Evolutionary conservation across 2,329 filamentous ascomycete species (phyloP).

Genomic region (Hansfordia pulvinata): DNA sequence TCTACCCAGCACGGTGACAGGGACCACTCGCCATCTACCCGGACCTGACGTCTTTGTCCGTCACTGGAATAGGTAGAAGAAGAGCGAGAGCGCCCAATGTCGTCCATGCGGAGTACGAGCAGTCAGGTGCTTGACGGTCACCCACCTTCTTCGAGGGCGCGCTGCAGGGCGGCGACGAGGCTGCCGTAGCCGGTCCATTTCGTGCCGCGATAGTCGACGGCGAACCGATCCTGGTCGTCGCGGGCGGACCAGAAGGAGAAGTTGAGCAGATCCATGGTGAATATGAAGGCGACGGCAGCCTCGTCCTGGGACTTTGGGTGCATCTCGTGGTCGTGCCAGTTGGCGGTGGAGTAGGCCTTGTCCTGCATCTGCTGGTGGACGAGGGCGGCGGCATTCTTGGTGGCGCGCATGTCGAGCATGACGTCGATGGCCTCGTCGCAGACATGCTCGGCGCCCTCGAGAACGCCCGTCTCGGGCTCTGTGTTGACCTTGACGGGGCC

Average conservation of each 20-base stretch:
- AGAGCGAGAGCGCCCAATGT: conserved; percentile 11
- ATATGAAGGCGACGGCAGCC: conserved; percentile 77
- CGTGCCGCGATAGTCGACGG: conserved; percentile 67
- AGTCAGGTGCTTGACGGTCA: conserved; percentile 2
- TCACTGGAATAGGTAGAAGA: too few relatives aligned
- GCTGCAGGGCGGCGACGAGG: conserved; percentile 72
- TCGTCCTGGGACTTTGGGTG: conserved; percentile 78
- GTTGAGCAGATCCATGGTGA: conserved; percentile 93
- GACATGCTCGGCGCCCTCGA: conserved; percentile 72
- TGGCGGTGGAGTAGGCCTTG: conserved; percentile 69
- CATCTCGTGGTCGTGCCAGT: conserved; percentile 79
- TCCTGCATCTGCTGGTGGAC: conserved; percentile 76
- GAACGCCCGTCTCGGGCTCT: conserved; percentile 66
- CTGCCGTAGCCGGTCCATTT: conserved; percentile 95
- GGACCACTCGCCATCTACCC: too few relatives aligned
- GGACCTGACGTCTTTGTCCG: too few relatives aligned
- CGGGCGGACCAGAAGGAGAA: conserved; percentile 90
- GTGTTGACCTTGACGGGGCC: conserved; percentile 38
- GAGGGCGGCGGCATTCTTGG: conserved; percentile 65
- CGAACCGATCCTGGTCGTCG: conserved; percentile 59
- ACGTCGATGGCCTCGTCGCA: conserved; percentile 92
- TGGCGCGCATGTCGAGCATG: conserved; percentile 69
- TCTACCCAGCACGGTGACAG: too few relatives aligned
- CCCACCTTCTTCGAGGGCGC: conserved; percentile 76
- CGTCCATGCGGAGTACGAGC: not conserved